Evolutionary conservation across 495 filamentous ascomycete genomes (phyloP).

Genomic region (Hamigera avellanea): DNA sequence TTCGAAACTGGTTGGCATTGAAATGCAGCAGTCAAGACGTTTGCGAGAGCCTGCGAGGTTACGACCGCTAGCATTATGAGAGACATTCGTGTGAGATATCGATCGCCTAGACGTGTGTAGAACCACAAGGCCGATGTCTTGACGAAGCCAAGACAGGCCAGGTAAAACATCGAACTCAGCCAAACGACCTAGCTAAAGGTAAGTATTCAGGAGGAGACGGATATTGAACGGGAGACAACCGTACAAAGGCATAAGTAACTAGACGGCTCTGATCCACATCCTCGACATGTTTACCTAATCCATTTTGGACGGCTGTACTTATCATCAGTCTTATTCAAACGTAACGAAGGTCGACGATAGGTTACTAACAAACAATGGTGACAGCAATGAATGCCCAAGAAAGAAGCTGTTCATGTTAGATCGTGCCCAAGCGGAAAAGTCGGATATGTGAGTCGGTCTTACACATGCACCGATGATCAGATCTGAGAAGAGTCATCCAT

Average conservation of each 20-base stretch:
- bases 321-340: conserved; percentile 3
- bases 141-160: conserved; percentile 26
- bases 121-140: conserved; percentile 29
- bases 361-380: conserved; percentile 17
- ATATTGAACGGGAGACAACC: not conserved
- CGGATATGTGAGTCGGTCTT: conserved; percentile 4
- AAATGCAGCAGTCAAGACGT: conserved; percentile 25
- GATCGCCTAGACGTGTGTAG: conserved; percentile 28
- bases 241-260: conserved; percentile 8
- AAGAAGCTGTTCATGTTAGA: conserved; percentile 14
- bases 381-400: conserved; percentile 27
- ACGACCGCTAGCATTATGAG: conserved; percentile 22
- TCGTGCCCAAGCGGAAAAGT: too few relatives aligned
- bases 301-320: conserved; percentile 19
- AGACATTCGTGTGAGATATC: conserved; percentile 17
- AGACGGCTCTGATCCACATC: conserved; percentile 13
- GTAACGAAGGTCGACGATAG: not conserved
- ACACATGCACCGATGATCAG: conserved; percentile 26
- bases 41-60: conserved; percentile 17
- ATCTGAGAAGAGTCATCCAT: conserved; percentile 9
- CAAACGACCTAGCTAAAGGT: conserved; percentile 17
- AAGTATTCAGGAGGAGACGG: not conserved
- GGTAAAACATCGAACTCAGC: conserved; percentile 32
- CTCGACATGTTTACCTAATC: conserved; percentile 18
- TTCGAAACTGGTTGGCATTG: conserved; percentile 23